Conservation (phyloP, 169 alveolate genomes). For the Cryptosporidium parvum region DNA sequence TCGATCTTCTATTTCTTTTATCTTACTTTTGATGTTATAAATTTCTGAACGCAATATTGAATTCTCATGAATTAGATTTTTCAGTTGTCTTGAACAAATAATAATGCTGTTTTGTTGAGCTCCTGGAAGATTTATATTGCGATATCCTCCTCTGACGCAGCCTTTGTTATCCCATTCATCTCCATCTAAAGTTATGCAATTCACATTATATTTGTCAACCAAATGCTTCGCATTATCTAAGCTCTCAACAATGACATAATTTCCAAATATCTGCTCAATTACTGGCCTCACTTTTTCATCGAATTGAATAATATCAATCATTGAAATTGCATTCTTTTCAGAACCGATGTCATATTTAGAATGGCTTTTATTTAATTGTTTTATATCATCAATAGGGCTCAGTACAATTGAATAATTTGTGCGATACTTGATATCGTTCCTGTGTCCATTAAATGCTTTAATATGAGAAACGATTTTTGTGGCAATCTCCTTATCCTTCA, state of each 20-base stretch:
- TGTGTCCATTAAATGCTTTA: neutral
- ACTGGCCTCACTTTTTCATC: slow-evolving; percentile 30
- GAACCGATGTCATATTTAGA: neutral
- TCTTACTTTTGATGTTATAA: neutral
- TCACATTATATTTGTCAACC: slow-evolving; percentile 46
- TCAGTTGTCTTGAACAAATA: neutral
- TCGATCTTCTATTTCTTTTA: slow-evolving; percentile 16
- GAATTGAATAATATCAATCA: slow-evolving; percentile 39
- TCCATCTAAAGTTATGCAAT: slow-evolving; percentile 68
- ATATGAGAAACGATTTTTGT: slow-evolving; percentile 5
- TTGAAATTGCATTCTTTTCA: slow-evolving; percentile 41
- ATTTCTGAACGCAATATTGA: slow-evolving; percentile 2
- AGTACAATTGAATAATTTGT: slow-evolving; percentile 37
- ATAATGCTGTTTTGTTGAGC: slow-evolving; percentile 10
- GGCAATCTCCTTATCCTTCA: slow-evolving; percentile 38
- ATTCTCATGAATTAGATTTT: slow-evolving; percentile 7
- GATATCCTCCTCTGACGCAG: slow-evolving; percentile 60
- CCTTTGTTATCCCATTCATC: slow-evolving; percentile 72
- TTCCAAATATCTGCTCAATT: slow-evolving; percentile 71
- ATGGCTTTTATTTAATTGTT: neutral
- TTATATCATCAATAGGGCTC: slow-evolving; percentile 49
- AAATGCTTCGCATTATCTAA: slow-evolving; percentile 24
- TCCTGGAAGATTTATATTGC: slow-evolving; percentile 3
- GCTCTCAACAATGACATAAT: slow-evolving; percentile 45
- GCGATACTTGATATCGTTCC: neutral